Conservation (phyloP, 768 basidiomycete species). For the Tulasnella sp. region DNA sequence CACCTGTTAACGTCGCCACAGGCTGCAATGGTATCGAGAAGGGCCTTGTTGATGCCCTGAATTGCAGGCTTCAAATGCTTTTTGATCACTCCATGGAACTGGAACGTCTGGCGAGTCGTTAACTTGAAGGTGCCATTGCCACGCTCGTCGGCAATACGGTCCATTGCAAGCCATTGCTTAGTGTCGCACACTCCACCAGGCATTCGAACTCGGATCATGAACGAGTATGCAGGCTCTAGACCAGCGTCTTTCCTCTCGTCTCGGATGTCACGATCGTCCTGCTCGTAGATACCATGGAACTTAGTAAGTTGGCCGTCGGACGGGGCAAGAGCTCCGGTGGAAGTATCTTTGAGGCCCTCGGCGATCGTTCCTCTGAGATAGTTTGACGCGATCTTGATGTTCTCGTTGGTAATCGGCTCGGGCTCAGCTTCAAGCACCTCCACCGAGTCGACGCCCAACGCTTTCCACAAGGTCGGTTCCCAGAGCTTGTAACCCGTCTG, state of each 20-base stretch:
- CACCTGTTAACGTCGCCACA: slow-evolving; percentile 97
- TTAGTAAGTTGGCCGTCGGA: slow-evolving; percentile 93
- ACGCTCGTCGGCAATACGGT: slow-evolving; percentile 92
- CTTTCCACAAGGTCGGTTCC: slow-evolving; percentile 91
- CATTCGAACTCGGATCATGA: slow-evolving; percentile 97
- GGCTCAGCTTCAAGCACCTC: slow-evolving; percentile 89
- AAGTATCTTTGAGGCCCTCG: slow-evolving; percentile 77
- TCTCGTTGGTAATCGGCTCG: slow-evolving; percentile 96
- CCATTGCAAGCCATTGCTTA: slow-evolving; percentile 89
- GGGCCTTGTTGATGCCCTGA: slow-evolving; percentile 81
- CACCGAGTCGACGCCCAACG: slow-evolving; percentile 77
- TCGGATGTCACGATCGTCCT: slow-evolving; percentile 97
- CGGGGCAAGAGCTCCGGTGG: slow-evolving; percentile 82
- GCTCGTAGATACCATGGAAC: slow-evolving; percentile 94
- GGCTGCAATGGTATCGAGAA: slow-evolving; percentile 93
- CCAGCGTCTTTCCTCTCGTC: slow-evolving; percentile 90
- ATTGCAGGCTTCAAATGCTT: slow-evolving; percentile 91
- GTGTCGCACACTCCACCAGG: slow-evolving; percentile 92
- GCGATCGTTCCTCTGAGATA: slow-evolving; percentile 91
- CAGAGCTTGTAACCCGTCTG: slow-evolving; percentile 96
- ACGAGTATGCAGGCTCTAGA: slow-evolving; percentile 88
- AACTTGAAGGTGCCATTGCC: slow-evolving; percentile 93
- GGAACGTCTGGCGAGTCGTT: slow-evolving; percentile 96
- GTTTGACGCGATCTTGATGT: slow-evolving; percentile 93
- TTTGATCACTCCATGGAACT: slow-evolving; percentile 99